Conservation (phyloP, 345 rosid species). For the Durio zibethinus region DNA sequence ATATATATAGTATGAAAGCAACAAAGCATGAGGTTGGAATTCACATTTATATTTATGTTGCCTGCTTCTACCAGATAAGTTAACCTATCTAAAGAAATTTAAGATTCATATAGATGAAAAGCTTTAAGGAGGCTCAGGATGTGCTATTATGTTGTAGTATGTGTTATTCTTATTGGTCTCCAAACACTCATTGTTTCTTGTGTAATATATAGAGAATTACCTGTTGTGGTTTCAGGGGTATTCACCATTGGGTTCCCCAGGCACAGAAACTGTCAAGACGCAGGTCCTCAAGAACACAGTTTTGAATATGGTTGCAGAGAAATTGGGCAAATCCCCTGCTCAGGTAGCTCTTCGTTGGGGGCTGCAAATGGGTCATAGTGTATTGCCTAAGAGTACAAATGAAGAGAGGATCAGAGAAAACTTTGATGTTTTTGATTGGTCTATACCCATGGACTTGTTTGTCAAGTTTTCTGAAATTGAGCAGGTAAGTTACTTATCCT, state of each 20-base stretch:
- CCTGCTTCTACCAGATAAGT: neutral
- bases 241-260: slow-evolving; percentile 61
- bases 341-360: slow-evolving; percentile 70
- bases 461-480: slow-evolving; percentile 41
- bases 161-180: too few relatives aligned
- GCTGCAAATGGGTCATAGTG: slow-evolving; percentile 59
- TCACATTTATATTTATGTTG: too few relatives aligned
- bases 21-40: too few relatives aligned
- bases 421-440: slow-evolving; percentile 43
- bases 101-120: too few relatives aligned
- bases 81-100: neutral
- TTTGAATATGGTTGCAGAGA: slow-evolving; percentile 38
- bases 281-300: slow-evolving; percentile 45
- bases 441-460: slow-evolving; percentile 40
- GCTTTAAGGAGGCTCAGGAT: too few relatives aligned
- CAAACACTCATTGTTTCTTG: too few relatives aligned
- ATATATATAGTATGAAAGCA: neutral
- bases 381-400: slow-evolving; percentile 53
- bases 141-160: too few relatives aligned
- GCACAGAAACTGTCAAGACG: slow-evolving; percentile 24
- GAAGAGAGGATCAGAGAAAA: slow-evolving; percentile 44
- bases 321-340: slow-evolving; percentile 49
- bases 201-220: neutral
- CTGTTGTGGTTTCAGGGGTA: slow-evolving; percentile 37
- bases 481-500: slow-evolving; percentile 41